Base-by-base conservation (phyloP, 2,329 filamentous ascomycete species). In the Colletotrichum spinosum region DNA sequence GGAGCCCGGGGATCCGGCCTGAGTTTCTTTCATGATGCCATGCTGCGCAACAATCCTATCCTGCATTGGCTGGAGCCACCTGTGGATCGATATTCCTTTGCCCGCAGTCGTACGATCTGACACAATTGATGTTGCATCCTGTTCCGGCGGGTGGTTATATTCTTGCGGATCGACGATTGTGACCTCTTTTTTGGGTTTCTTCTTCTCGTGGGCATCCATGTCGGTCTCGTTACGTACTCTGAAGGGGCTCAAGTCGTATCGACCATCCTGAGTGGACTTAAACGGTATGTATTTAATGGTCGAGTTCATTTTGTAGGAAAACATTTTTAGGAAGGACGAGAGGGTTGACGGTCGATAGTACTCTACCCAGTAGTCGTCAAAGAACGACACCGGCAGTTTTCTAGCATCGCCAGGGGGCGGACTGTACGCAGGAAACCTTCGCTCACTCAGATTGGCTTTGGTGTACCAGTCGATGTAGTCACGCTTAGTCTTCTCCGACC, bases 281-380 rank as follows among this genome's bases (percentile, higher is more conserved):
- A 94, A 85, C 10, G 92, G 91, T 38, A 95, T 90, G 74, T 95
- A 94, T 67, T 91, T 92, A 68, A 94, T 88, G 4, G 92, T 96
- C 0, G 92, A 94, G 73, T 95, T 97, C 86, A 98, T 92, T 74
- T 92, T 94, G 78, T 92, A 97, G 0, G 93, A 88, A 74, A 97
- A 97, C 75, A 97, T 92, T 75, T 97, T 99, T 12, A 90, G 86
- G 70, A 98, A 93, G 0, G 93, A 96, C 0, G 96, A 97, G 1
- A 98, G 80, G 0, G 92, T 92, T 8, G 92, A 85, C 0, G 96
- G 96, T 12, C 94, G 89, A 75, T 99, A 99, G 76, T 97, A 98
- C 75, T 99, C 96, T 8, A 96, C 83, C 96, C 96, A 99, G 77
- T 97, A 99, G 76, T 98, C 94, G 74, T 98, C 95, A 66, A 93